Conservation (phyloP, 495 filamentous ascomycete species). For the Penicillium antarcticum region DNA sequence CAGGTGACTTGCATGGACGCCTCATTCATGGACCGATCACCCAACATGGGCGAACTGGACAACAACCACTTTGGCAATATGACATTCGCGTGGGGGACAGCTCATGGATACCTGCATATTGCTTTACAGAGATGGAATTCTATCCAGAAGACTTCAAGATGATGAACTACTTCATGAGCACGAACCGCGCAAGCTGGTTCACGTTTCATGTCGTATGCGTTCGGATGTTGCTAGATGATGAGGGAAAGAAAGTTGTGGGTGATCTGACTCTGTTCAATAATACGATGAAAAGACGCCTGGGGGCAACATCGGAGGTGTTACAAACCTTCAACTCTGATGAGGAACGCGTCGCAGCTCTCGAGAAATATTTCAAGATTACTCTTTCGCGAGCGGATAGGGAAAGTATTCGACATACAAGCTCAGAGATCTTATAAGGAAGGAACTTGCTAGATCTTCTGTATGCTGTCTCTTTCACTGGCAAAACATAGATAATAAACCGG, state of each 20-base stretch:
- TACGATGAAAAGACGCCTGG: constrained; percentile 30
- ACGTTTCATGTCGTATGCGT: constrained; percentile 41
- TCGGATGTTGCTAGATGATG: constrained; percentile 46
- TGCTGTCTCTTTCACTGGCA: too few species aligned
- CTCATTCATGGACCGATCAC: constrained; percentile 29
- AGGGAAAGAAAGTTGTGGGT: constrained; percentile 42
- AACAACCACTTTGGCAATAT: constrained; percentile 49
- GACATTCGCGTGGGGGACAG: constrained; percentile 40
- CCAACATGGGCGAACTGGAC: constrained; percentile 5
- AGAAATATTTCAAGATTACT: constrained; percentile 10
- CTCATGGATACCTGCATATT: constrained; percentile 52
- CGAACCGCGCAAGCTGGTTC: constrained; percentile 43
- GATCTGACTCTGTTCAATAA: constrained; percentile 52
- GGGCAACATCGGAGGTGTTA: constrained; percentile 10
- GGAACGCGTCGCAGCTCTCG: constrained; percentile 15
- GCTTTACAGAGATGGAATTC: constrained; percentile 56
- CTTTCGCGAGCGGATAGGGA: not conserved
- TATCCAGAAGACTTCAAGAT: constrained; percentile 49
- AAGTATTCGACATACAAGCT: constrained; percentile 10
- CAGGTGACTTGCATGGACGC: constrained; percentile 42
- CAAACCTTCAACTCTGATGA: constrained; percentile 10
- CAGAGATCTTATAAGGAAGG: constrained; percentile 7
- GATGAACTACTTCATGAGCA: constrained; percentile 51
- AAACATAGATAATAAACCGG: too few species aligned
- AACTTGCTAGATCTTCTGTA: too few species aligned